Base-by-base conservation (phyloP, 345 rosid genomes). In the Litchi chinensis region DNA sequence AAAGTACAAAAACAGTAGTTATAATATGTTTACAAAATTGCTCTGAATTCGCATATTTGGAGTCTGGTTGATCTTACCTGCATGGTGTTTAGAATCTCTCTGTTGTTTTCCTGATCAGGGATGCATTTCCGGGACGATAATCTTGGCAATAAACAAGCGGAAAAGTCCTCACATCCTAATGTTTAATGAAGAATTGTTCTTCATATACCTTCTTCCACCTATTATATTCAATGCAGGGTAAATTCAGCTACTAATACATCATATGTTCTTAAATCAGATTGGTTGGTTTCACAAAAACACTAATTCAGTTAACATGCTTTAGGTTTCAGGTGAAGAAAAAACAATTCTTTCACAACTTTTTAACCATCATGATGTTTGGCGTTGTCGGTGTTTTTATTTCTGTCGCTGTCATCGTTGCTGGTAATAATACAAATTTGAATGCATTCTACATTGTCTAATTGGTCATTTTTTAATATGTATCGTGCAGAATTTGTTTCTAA, bases 221-320 rank as follows among this genome's bases (percentile, higher is more conserved):
- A 95, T 95, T 21, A 95, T 95, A 71, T 95, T 95, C 84, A 95
- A 93, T 85, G 98, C 98, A 44, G 98, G 98, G 98, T 95, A 84
- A 76, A 83, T 19, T 76, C 65, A 40, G 26, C n/a, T 65, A 16
- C 65, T 50, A 62, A 1, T 50, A 10, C 3, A 3, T 70, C 11
- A 41, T 59, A n/a, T 62, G 11, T 76, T 79, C 80, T 79, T 39
- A 21, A 48, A 13, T 6, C 48, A 4, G 28, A 63, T n/a, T 59
- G 26, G 5, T 5, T 15, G 26, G 12, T 57, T 76, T 76, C 19
- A 32, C 22, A 13, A 59, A 59, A 59, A 41, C 24, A 39, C 68
- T 21, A 43, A 48, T 64, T 10, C 1, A 73, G 44, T 64, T 70
- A 71, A 46, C 76, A 77, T 77, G 40, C n/a, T 76, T 43, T 83